Evolutionary conservation across 2,329 filamentous ascomycete species (phyloP), one percentile per base, ranked within the genome.

Genomic region (Exophiala dermatitidis): DNA sequence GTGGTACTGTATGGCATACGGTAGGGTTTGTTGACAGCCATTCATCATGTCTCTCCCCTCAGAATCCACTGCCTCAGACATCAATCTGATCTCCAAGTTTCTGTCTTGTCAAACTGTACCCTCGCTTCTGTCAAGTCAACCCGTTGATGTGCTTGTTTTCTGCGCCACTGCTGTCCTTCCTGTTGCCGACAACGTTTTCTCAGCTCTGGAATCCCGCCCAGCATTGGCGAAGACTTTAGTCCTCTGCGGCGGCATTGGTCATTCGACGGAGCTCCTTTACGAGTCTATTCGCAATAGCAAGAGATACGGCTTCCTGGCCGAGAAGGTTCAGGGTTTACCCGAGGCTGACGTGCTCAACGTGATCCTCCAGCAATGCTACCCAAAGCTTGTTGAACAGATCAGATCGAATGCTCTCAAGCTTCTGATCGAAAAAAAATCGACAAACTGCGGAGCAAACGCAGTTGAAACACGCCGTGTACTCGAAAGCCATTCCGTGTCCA

Each of bases 371-470:
- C 5, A 40, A 26, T 56, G 50, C 46, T 57, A 62, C 52, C 64
- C 65, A 37, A 28, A 61, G 2, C 30, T 52, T 1, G 60, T 8
- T 28, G 48, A 54, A 38, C 49, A 53, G 8, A 59, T 71, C 12
- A 60, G 51, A 7, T 54, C 47, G 2, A 41, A 53, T 9, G 63
- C 66, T 7, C 66, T 67, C 12, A 59, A 49, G 5, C 63, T 75
- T 19, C 59, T 75, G 2, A 50, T 75, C 5, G 74, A 76, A 53
- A 68, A 73, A 42, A 53, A 65, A n/a, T 74, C 71, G 0, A 74
- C 72, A 0, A 76, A 75, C 53, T 75, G 73, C 56, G 73, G 73
- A 10, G 67, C 68, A 8, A 76, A 76, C 57, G 73, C 73, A 3
- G 59, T 60, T 1, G 64, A 72, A 40, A 69, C 67, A 19, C 60